A percentile compares a stretch with the other conserved stretches of the same genome.
Evolutionary conservation across 768 basidiomycete species (phyloP).

Genomic region (Xerocomellus intermedius): DNA sequence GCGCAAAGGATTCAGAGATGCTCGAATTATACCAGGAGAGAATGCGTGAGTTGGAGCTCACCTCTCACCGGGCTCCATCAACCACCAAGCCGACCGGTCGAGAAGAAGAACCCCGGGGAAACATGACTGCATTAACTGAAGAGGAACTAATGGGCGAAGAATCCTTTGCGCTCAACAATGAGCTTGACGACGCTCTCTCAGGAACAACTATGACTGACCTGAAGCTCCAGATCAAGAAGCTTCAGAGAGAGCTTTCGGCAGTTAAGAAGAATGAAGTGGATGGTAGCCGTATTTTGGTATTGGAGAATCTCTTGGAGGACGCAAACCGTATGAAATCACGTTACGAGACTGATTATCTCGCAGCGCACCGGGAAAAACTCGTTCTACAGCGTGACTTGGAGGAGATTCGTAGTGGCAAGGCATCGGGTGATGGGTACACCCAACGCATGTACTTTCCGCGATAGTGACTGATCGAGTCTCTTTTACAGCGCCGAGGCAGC

Average conservation of each 20-base stretch:
- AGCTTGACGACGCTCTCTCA: slow-evolving; percentile 81
- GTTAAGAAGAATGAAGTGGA: slow-evolving; percentile 75
- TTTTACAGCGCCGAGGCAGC: slow-evolving; percentile 72
- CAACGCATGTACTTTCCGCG: background rate
- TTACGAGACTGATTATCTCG: slow-evolving; percentile 86
- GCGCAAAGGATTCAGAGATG: slow-evolving; percentile 76
- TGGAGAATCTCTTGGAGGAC: slow-evolving; percentile 90
- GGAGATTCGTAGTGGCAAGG: slow-evolving; percentile 85
- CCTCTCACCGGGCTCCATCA: slow-evolving; percentile 48
- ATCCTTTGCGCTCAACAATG: slow-evolving; percentile 70
- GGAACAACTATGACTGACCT: slow-evolving; percentile 91
- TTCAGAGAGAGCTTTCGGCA: slow-evolving; percentile 78
- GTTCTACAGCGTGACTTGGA: slow-evolving; percentile 80
- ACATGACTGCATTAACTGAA: slow-evolving; percentile 39
- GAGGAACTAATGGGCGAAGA: slow-evolving; percentile 48
- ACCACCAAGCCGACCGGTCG: slow-evolving; percentile 24
- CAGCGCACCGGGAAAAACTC: slow-evolving; percentile 79
- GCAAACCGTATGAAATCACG: slow-evolving; percentile 87
- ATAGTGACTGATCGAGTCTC: slow-evolving; percentile 1
- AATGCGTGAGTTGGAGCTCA: slow-evolving; percentile 81
- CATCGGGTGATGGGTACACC: slow-evolving; percentile 74
- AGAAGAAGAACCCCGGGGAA: slow-evolving; percentile 14
- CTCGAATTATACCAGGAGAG: slow-evolving; percentile 89
- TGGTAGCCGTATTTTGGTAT: slow-evolving; percentile 72
- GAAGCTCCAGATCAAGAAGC: slow-evolving; percentile 80